Base-by-base conservation (phyloP, 2,329 filamentous ascomycete species). In the Gaeumannomyces sp. region DNA sequence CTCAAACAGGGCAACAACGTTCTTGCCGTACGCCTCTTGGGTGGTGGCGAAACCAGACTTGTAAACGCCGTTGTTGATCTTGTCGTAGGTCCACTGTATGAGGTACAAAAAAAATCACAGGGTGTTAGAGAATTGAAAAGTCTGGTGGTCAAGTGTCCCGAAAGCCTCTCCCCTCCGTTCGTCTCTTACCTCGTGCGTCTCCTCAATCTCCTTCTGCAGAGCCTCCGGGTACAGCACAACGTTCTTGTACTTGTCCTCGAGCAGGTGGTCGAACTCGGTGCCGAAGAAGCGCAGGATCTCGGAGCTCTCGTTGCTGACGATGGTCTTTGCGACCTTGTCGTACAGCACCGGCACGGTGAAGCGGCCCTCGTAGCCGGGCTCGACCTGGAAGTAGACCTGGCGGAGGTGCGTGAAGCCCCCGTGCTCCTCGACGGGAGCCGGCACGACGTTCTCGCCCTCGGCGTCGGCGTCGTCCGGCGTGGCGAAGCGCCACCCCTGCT, bases 281-380 rank as follows among this genome's bases (percentile, higher is more conserved):
- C 91, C 91, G 67, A 97, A 81, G 91, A 97, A 96, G 73, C 93
- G 88, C 75, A 97, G 88, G 74, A 97, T 97, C 79, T 97, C 93
- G 69, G 89, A 88, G 76, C 90, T 92, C 83, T 97, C 93, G 70
- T 97, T 97, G 84, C 84, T 95, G 67, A 97, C 93, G 72, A 97
- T 96, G 45, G 80, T 85, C 71, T 88, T 84, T 63, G 80, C 78
- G 79, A 89, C 87, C 78, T 86, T 92, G 77, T 96, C 92, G 78
- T 90, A 96, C 64, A 97, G 81, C 3, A 92, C 89, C 0, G 93
- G 93, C 22, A 97, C 93, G 0, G 93, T 97, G 76, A 93, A 96
- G 16, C 93, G 85, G 1, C 90, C 93, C 2, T 79, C 74, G 72
- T 94, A 97, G 64, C 89, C 79, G 1, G 85, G 82, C 71, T 94